Evolutionary conservation across 2,329 filamentous ascomycete genomes (phyloP), one percentile per base, ranked within the genome.

Genomic region (Salinomyces thailandicus): DNA sequence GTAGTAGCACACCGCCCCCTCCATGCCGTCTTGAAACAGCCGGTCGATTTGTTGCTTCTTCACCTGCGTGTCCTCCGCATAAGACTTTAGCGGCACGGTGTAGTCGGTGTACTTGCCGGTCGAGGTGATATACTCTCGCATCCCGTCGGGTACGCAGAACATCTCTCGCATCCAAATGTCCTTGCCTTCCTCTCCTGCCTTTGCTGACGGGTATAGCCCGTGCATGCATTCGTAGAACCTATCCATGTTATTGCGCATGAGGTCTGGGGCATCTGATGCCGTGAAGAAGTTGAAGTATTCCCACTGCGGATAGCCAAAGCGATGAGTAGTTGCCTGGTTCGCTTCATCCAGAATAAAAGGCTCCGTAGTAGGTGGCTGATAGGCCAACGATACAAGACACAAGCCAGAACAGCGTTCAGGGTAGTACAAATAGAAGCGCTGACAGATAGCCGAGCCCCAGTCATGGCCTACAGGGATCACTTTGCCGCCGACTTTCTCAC

Each of bases 211-310:
- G 16, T 31, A 40, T 22, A 33, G 9, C 14, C 45, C 45, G 18
- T 48, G 37, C 22, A 45, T 48, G 34, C 43, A 41, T 36, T 48
- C 45, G 29, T 35, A 46, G 4, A 26, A 26, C 2, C 22, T 8
- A 8, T 26, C n/a, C 22, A 26, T 26, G n/a, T 26, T 4, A 8
- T 39, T 36, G 18, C 47, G 37, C 27, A 71, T 48, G n/a, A 69
- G 28, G 1, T 47, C 46, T 1, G 57, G 45, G 2, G 58, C 62
- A 24, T 69, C 64, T 0, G 57, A 48, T 1, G 60, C 56, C 3
- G 52, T 55, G 45, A 69, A 63, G 16, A 70, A 58, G 36, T 64
- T 49, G 64, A 65, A 69, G 52, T 71, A 72, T 29, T 58, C 52
- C 30, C 55, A 60, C 4, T 54, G 30, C 3, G 57, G 50, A 31